Conservation (phyloP, 1,284 basidiomycete genomes). For the Tilletiaria anomala region DNA sequence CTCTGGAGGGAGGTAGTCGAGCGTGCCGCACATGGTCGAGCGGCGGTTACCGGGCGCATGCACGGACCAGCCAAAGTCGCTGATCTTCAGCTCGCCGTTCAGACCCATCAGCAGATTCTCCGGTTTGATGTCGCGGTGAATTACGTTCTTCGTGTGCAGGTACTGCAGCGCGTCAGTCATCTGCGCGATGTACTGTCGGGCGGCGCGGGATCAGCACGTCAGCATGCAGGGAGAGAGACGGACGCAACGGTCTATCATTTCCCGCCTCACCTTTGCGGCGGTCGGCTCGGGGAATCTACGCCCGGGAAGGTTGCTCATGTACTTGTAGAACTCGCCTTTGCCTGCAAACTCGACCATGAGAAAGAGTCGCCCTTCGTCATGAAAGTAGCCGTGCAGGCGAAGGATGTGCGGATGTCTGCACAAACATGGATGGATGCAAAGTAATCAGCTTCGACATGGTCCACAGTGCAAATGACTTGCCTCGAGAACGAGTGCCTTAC, state of each 20-base stretch:
- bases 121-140: slow-evolving; percentile 97
- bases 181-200: slow-evolving; percentile 77
- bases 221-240: background rate
- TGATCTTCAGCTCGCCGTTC: slow-evolving; percentile 94
- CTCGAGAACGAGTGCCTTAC: slow-evolving; percentile 24
- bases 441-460: background rate
- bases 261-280: slow-evolving; percentile 48
- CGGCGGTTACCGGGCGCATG: slow-evolving; percentile 84
- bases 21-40: slow-evolving; percentile 79
- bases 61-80: slow-evolving; percentile 97
- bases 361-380: slow-evolving; percentile 95
- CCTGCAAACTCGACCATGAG: slow-evolving; percentile 93
- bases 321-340: slow-evolving; percentile 89
- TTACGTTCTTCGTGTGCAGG: slow-evolving; percentile 88
- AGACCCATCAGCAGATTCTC: slow-evolving; percentile 90
- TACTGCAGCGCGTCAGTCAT: slow-evolving; percentile 94
- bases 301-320: slow-evolving; percentile 56
- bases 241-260: background rate
- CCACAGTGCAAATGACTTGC: background rate
- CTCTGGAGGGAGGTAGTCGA: slow-evolving; percentile 95
- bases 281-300: slow-evolving; percentile 76
- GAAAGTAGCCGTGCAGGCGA: slow-evolving; percentile 88
- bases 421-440: background rate
- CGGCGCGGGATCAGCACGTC: background rate
- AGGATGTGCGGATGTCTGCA: slow-evolving; percentile 79